phyloP scores from a whole-genome alignment of 1,139 yeast genomes.

The Geotrichum citri-aurantii region DNA sequence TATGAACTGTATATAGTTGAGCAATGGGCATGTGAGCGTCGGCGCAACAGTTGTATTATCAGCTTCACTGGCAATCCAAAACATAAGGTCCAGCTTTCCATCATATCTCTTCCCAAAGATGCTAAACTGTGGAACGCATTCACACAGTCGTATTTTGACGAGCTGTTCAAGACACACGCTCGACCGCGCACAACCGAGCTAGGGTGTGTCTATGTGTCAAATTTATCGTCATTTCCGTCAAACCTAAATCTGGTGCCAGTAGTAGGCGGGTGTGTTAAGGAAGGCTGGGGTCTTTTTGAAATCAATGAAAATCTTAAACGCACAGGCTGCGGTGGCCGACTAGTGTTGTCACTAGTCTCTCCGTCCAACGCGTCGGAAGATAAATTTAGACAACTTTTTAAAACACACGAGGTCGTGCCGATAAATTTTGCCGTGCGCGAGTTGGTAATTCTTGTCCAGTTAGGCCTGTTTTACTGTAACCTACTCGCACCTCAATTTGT shows the following conservation, averaged over 20 bases:
- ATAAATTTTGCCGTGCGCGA: constrained; percentile 67
- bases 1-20: constrained; percentile 88
- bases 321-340: constrained; percentile 79
- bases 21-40: constrained; percentile 82
- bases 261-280: constrained; percentile 51
- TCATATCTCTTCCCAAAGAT: constrained; percentile 55
- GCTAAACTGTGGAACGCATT: constrained; percentile 51
- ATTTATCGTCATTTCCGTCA: constrained; percentile 74
- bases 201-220: constrained; percentile 71
- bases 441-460: constrained; percentile 67
- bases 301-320: constrained; percentile 73
- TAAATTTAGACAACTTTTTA: constrained; percentile 73
- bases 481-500: constrained; percentile 62
- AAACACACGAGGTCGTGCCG: constrained; percentile 49
- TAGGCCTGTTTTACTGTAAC: constrained; percentile 70
- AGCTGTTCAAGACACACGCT: constrained; percentile 56
- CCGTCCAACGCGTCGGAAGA: constrained; percentile 78
- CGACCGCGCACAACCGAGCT: constrained; percentile 47
- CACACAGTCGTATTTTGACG: constrained; percentile 56
- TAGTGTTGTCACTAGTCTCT: constrained; percentile 59
- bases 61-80: constrained; percentile 77
- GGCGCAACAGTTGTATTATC: constrained; percentile 61
- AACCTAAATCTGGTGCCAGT: constrained; percentile 65
- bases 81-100: constrained; percentile 56
- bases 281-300: constrained; percentile 49